Evolutionary conservation across 345 rosid species (phyloP).

Genomic region (Erysimum cheiranthoides): DNA sequence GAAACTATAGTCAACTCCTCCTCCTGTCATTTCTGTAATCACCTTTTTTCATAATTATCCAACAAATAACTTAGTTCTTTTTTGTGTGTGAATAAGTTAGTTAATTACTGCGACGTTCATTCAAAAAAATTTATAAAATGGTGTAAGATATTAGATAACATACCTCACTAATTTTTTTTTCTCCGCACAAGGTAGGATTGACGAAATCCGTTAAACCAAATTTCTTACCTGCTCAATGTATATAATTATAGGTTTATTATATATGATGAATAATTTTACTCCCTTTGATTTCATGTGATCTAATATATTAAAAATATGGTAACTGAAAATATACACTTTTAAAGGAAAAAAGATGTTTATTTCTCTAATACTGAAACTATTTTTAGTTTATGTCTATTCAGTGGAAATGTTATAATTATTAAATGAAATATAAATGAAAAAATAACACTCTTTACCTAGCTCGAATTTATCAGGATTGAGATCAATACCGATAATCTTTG

Average conservation of each 20-base stretch:
- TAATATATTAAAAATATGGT: neutral
- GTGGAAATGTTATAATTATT: neutral
- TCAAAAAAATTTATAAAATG: neutral
- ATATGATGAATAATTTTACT: neutral
- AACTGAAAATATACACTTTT: neutral
- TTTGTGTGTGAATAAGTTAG: neutral
- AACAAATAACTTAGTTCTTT: neutral
- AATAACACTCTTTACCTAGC: constrained; percentile 44
- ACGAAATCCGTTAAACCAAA: constrained; percentile 73
- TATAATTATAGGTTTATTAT: neutral
- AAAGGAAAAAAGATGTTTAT: neutral
- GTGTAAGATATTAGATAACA: neutral
- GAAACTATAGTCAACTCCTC: constrained; percentile 80
- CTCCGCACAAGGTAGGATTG: constrained; percentile 60
- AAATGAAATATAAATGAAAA: neutral
- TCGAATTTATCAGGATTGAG: constrained; percentile 66
- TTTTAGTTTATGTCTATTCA: neutral
- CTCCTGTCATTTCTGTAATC: constrained; percentile 61
- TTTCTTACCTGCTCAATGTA: constrained; percentile 50
- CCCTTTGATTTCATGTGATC: neutral
- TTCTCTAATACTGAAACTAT: neutral
- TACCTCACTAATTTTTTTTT: constrained; percentile 56
- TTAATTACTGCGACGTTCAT: neutral
- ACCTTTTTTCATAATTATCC: constrained; percentile 47
- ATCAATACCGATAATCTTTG: constrained; percentile 70